phyloP scores from a whole-genome alignment of 495 filamentous ascomycete species.

The Achaetomiella virescens region DNA sequence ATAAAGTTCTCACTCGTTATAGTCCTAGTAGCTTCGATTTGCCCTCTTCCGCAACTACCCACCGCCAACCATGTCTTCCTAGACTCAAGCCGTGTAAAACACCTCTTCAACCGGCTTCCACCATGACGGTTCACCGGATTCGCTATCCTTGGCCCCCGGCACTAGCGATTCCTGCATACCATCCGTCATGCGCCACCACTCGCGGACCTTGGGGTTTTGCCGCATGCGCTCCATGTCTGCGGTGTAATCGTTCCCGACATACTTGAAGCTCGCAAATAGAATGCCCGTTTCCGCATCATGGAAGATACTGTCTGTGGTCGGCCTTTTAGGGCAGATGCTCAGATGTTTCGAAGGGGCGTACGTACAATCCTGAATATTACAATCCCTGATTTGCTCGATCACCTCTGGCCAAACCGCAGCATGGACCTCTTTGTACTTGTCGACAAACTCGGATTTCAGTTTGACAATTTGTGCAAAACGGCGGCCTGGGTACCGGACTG shows the following conservation, averaged over 20 bases:
- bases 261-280: constrained; percentile 69
- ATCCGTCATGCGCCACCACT: constrained; percentile 79
- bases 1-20: too few relatives aligned
- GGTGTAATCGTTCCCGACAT: constrained; percentile 61
- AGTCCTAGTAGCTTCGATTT: too few relatives aligned
- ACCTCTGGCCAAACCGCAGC: constrained; percentile 70
- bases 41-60: too few relatives aligned
- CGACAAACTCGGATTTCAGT: constrained; percentile 57
- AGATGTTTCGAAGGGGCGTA: not conserved
- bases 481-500: constrained; percentile 36
- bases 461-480: constrained; percentile 64
- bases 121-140: constrained; percentile 57
- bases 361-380: constrained; percentile 66
- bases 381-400: constrained; percentile 62
- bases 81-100: constrained; percentile 52
- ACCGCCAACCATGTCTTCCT: too few relatives aligned
- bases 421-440: constrained; percentile 66
- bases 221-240: constrained; percentile 68
- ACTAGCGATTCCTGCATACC: constrained; percentile 59
- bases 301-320: constrained; percentile 59
- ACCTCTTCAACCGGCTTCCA: constrained; percentile 69
- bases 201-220: constrained; percentile 60
- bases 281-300: constrained; percentile 55
- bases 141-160: constrained; percentile 55
- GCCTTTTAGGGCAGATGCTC: not conserved